A percentile compares a stretch with the other conserved stretches of the same genome.
Evolutionary conservation across 371 early-diverging fungal genomes (phyloP).

Genomic region (Syncephalastrum racemosum): DNA sequence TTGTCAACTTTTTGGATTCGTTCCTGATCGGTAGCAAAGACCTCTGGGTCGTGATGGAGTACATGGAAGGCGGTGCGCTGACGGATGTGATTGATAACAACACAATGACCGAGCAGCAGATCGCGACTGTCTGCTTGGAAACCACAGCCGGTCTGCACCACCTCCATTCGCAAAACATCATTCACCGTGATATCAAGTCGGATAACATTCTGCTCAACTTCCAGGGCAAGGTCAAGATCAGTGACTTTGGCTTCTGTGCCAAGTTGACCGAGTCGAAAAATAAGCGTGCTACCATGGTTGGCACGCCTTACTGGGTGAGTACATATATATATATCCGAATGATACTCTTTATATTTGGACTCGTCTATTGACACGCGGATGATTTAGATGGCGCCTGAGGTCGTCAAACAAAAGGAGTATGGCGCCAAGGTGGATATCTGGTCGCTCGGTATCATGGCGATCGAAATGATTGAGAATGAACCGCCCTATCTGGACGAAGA

Average conservation of each 20-base stretch:
- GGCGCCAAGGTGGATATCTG: conserved; percentile 91
- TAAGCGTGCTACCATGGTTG: conserved; percentile 96
- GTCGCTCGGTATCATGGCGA: conserved; percentile 94
- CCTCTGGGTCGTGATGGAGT: conserved; percentile 98
- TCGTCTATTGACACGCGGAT: background rate
- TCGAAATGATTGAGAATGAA: conserved; percentile 97
- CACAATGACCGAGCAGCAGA: conserved; percentile 87
- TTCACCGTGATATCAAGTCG: conserved; percentile 97
- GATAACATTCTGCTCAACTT: conserved; percentile 90
- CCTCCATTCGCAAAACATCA: conserved; percentile 87
- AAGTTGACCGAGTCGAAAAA: conserved; percentile 81
- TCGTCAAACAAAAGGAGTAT: conserved; percentile 89
- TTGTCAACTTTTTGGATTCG: conserved; percentile 93
- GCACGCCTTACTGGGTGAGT: conserved; percentile 86
- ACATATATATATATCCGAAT: too few relatives aligned
- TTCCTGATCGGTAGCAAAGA: conserved; percentile 83
- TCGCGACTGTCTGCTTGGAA: conserved; percentile 88
- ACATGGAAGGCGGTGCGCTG: conserved; percentile 97
- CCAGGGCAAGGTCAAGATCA: conserved; percentile 86
- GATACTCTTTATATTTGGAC: background rate
- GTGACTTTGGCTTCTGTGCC: conserved; percentile 96
- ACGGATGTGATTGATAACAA: conserved; percentile 96
- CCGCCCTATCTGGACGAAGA: conserved; percentile 97
- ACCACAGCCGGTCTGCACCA: conserved; percentile 87
- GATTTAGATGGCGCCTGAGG: conserved; percentile 84